Percentiles rank a stretch among this genome's conserved stretches.
Conservation (phyloP, 805 yeast species). For the Saccharomycopsis fermentans region DNA sequence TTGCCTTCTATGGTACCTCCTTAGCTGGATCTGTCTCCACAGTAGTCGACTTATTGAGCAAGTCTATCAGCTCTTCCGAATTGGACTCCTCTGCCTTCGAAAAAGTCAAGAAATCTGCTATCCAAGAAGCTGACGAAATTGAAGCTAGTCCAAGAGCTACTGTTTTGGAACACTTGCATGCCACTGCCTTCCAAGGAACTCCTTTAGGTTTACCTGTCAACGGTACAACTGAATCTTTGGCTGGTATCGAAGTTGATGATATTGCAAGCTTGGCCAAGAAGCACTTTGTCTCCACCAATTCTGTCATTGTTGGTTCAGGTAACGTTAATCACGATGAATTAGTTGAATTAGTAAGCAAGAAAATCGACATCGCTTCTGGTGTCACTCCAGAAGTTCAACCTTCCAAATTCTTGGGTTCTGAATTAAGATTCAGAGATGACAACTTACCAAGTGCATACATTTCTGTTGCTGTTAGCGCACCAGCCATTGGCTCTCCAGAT, state of each 20-base stretch:
- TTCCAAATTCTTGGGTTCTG: slow-evolving; percentile 73
- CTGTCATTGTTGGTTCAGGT: slow-evolving; percentile 62
- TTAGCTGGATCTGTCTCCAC: slow-evolving; percentile 39
- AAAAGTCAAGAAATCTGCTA: slow-evolving; percentile 37
- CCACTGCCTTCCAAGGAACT: slow-evolving; percentile 82
- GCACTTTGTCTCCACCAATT: slow-evolving; percentile 52
- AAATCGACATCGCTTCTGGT: slow-evolving; percentile 39
- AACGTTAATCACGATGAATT: slow-evolving; percentile 59
- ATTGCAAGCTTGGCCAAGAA: slow-evolving; percentile 43
- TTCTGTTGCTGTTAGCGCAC: slow-evolving; percentile 68
- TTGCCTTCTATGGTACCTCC: slow-evolving; percentile 50
- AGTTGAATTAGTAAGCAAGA: slow-evolving; percentile 52
- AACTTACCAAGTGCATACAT: slow-evolving; percentile 74
- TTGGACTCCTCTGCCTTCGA: slow-evolving; percentile 36
- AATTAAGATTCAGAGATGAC: slow-evolving; percentile 81
- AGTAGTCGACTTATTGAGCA: slow-evolving; percentile 44
- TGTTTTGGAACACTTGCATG: slow-evolving; percentile 65
- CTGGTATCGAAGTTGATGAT: slow-evolving; percentile 49
- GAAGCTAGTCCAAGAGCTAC: slow-evolving; percentile 44
- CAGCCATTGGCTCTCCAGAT: slow-evolving; percentile 50
- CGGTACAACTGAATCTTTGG: slow-evolving; percentile 62
- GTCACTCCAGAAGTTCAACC: slow-evolving; percentile 38
- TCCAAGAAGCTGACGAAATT: slow-evolving; percentile 38
- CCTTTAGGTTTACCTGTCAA: slow-evolving; percentile 66
- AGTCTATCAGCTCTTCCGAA: slow-evolving; percentile 30